A percentile compares a stretch with the other conserved stretches of the same genome.
Evolutionary conservation across 177 flowering plant species (phyloP).

Genomic region (Vitis hybrid): DNA sequence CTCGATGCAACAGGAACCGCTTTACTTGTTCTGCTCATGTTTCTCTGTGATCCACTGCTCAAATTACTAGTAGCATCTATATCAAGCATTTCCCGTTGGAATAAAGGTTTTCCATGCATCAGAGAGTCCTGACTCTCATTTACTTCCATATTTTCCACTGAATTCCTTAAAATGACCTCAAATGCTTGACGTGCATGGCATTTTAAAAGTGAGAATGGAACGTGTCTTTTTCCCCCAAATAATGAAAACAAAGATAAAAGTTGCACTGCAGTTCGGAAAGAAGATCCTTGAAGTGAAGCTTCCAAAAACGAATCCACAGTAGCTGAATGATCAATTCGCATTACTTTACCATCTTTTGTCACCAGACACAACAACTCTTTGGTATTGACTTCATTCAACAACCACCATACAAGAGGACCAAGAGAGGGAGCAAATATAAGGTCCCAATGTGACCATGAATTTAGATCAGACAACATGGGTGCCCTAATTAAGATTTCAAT

Average conservation of each 20-base stretch:
- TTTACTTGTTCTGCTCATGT: constrained; percentile 10
- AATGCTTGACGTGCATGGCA: constrained; percentile 63
- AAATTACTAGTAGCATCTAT: constrained; percentile 10
- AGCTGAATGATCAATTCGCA: constrained; percentile 73
- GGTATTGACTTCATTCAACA: constrained; percentile 54
- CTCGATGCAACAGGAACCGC: constrained; percentile 40
- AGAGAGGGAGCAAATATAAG: constrained; percentile 75
- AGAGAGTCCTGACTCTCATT: constrained; percentile 7
- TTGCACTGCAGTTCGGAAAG: constrained; percentile 72
- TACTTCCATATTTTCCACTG: constrained; percentile 26
- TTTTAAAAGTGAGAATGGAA: constrained; percentile 69
- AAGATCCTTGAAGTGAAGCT: constrained; percentile 65
- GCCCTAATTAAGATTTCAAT: constrained; percentile 61
- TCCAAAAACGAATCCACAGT: constrained; percentile 68
- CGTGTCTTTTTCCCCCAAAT: constrained; percentile 64
- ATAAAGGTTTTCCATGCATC: constrained; percentile 15
- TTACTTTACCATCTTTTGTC: constrained; percentile 66
- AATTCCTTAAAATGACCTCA: constrained; percentile 59
- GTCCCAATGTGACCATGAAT: constrained; percentile 92
- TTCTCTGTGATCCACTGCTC: constrained; percentile 9
- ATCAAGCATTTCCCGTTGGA: constrained; percentile 6
- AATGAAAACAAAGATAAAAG: constrained; percentile 61
- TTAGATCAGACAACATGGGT: constrained; percentile 78
- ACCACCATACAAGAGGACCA: constrained; percentile 83
- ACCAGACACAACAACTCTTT: constrained; percentile 69